Conservation (phyloP, 1,284 basidiomycete species). For the Flammula alnicola region DNA sequence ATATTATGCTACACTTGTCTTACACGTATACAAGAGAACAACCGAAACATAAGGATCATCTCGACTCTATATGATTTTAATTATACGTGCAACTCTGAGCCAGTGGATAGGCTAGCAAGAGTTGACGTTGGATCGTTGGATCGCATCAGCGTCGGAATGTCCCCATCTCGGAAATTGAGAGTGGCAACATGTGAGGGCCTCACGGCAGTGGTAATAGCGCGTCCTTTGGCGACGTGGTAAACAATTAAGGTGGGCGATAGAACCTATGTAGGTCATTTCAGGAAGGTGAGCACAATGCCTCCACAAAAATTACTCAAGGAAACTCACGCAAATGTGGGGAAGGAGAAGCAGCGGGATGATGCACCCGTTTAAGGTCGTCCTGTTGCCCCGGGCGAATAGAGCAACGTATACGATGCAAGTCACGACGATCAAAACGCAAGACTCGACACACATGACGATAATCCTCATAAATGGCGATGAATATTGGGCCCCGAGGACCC, state of each 20-base stretch:
- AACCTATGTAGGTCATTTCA: too few species aligned
- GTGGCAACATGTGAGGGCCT: background rate
- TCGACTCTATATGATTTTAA: too few species aligned
- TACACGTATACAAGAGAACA: too few species aligned
- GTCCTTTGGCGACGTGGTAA: constrained; percentile 1
- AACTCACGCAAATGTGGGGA: constrained; percentile 8
- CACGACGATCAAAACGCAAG: constrained; percentile 12
- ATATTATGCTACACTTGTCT: too few species aligned
- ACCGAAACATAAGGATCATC: too few species aligned
- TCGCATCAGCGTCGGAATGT: too few species aligned
- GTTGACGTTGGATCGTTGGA: too few species aligned
- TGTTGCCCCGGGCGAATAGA: background rate
- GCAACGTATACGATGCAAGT: constrained; percentile 2
- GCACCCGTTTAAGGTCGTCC: background rate
- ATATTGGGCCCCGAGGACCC: constrained; percentile 10
- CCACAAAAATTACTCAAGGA: background rate
- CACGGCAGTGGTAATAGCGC: background rate
- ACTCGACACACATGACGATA: constrained; percentile 15
- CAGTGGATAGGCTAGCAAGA: too few species aligned
- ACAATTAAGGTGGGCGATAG: background rate
- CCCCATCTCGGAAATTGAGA: background rate
- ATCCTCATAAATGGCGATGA: constrained; percentile 13
- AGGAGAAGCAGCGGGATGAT: constrained; percentile 7
- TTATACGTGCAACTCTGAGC: too few species aligned
- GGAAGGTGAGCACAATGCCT: too few species aligned